Evolutionary conservation across 257 asterid species (phyloP).

Genomic region (Primulina eburnea): DNA sequence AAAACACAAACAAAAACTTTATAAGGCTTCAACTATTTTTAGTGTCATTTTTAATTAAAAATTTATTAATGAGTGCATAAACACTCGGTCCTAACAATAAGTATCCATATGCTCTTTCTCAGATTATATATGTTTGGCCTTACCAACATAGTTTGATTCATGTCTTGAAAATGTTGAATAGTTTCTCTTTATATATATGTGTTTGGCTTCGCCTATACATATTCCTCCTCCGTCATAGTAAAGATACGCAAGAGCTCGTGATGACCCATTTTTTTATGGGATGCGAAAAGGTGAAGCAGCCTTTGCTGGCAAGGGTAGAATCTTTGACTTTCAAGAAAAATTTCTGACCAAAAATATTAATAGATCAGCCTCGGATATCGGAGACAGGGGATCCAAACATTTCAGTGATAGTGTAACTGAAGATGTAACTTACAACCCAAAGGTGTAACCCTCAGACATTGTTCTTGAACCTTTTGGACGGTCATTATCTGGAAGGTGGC

Average conservation of each 20-base stretch:
- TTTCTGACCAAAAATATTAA: slow-evolving; percentile 22
- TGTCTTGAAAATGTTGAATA: too few species aligned
- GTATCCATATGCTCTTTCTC: too few species aligned
- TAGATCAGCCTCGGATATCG: slow-evolving; percentile 55
- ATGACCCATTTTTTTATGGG: slow-evolving; percentile 58
- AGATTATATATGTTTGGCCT: slow-evolving; percentile 3
- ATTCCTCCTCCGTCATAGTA: slow-evolving; percentile 23
- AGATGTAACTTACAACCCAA: slow-evolving; percentile 25
- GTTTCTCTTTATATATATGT: too few species aligned
- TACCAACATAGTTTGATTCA: background rate
- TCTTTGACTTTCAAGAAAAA: slow-evolving; percentile 39
- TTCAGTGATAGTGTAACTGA: slow-evolving; percentile 2
- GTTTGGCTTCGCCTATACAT: background rate
- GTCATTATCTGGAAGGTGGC: slow-evolving; percentile 62
- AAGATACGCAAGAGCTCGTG: slow-evolving; percentile 56
- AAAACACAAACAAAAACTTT: too few species aligned
- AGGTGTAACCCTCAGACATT: slow-evolving; percentile 44
- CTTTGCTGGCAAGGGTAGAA: slow-evolving; percentile 28
- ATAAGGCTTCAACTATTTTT: too few species aligned
- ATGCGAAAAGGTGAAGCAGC: slow-evolving; percentile 67
- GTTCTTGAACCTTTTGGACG: slow-evolving; percentile 52
- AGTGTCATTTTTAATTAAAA: too few species aligned
- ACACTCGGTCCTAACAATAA: too few species aligned
- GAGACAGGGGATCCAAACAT: slow-evolving; percentile 38
- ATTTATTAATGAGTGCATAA: too few species aligned